Conservation (phyloP, 495 filamentous ascomycete species). For the Aspergillus asperescens region DNA sequence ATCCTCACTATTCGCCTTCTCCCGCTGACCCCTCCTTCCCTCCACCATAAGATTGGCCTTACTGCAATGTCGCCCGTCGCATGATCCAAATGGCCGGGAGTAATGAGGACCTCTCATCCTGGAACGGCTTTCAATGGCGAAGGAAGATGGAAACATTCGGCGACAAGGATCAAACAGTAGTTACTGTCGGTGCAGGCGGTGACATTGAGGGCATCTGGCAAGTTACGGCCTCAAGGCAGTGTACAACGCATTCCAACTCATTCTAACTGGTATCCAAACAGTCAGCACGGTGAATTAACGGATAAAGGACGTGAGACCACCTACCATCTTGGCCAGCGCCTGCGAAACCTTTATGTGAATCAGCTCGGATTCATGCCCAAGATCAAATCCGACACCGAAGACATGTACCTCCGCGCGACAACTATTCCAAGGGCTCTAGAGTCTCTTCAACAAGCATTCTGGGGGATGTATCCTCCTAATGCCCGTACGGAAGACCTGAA, state of each 20-base stretch:
- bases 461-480: conserved; percentile 78
- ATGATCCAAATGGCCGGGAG: conserved; percentile 66
- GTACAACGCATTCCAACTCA: background rate
- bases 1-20: background rate
- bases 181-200: conserved; percentile 59
- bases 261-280: conserved; percentile 24
- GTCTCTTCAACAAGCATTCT: conserved; percentile 83
- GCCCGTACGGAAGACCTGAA: conserved; percentile 60
- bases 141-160: conserved; percentile 79
- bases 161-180: conserved; percentile 59
- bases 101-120: conserved; percentile 50
- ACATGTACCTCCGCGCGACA: conserved; percentile 80
- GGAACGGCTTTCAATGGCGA: conserved; percentile 68
- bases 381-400: conserved; percentile 57
- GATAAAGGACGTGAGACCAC: conserved; percentile 83
- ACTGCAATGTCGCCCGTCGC: conserved; percentile 71
- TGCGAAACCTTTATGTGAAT: conserved; percentile 81
- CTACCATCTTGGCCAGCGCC: conserved; percentile 67
- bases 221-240: conserved; percentile 8
- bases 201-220: conserved; percentile 73
- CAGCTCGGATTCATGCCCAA: conserved; percentile 79
- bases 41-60: conserved; percentile 68
- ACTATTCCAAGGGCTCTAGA: conserved; percentile 82
- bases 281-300: conserved; percentile 80
- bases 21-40: conserved; percentile 15